These are phyloP conservation scores for Pythium plurisporium DNA, from an alignment of 352 stramenopile species.

Conservation along the genomic window DNA sequence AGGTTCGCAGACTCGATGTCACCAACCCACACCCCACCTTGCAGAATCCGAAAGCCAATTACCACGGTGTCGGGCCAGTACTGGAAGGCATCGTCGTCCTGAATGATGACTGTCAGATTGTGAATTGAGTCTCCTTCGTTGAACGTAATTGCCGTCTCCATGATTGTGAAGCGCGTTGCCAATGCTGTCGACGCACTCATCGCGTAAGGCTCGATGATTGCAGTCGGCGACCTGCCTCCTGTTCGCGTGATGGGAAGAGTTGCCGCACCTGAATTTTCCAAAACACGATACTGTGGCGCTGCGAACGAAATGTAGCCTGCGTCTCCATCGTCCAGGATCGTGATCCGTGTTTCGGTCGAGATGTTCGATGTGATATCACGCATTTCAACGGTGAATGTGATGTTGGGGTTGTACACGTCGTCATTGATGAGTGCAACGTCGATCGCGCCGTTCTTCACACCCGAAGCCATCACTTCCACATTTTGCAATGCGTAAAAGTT, in stretches of 20 bases:
- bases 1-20: conserved; percentile 19
- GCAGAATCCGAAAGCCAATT: conserved; percentile 36
- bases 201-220: conserved; percentile 28
- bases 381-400: conserved; percentile 38
- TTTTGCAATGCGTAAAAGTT: conserved; percentile 30
- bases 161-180: conserved; percentile 31
- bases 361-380: conserved; percentile 22
- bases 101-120: conserved; percentile 27
- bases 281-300: neutral
- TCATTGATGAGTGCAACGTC: conserved; percentile 44
- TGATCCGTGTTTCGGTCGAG: conserved; percentile 28
- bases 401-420: conserved; percentile 33
- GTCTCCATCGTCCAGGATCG: conserved; percentile 47
- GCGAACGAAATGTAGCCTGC: conserved; percentile 47
- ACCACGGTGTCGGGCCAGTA: conserved; percentile 32
- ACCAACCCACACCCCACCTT: conserved; percentile 31
- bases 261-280: conserved; percentile 32
- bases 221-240: conserved; percentile 23
- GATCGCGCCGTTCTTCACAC: conserved; percentile 28
- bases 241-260: conserved; percentile 28
- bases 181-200: conserved; percentile 10
- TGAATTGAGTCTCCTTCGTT: conserved; percentile 20
- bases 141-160: conserved; percentile 31
- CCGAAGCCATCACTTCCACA: conserved; percentile 21
- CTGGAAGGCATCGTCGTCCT: conserved; percentile 40